Evolutionary conservation across 2,329 filamentous ascomycete species (phyloP), one percentile per base, ranked within the genome.

Genomic region (Venturia asperata): DNA sequence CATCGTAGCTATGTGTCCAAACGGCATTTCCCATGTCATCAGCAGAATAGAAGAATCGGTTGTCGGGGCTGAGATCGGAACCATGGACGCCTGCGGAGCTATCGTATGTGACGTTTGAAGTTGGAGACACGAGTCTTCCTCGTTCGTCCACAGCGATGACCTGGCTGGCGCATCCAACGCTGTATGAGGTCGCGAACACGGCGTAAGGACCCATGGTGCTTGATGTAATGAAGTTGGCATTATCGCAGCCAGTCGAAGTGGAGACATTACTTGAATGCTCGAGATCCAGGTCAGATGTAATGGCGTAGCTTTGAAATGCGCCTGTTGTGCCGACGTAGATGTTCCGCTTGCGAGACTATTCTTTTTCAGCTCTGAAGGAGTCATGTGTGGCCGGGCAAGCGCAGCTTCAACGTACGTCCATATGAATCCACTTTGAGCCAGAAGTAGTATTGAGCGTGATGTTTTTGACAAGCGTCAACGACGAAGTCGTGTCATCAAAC

Each of bases 381-480:
- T 17, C n/a, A 11, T 34, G 49, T 19, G 24, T 5, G 24, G 17
- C 15, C 5, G 49, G 24, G 24, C 3, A 10, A 45, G 17, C 13
- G 15, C 11, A 7, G 15, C 49, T 19, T 24, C 10, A 17, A 64
- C 60, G 10, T 39, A 63, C 66, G 55, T 64, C 66, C 21, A 67
- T 62, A 19, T 55, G 61, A n/a, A 67, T 62, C 61, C 66, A 67
- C 47, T 67, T 67, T 2, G 64, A 65, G 2, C 66, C 66, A 27
- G 49, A 42, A 30, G 49, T 47, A 1, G 64, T 30, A 9, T 67
- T 37, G 2, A 61, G 61, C 19, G 55, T 64, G 37, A 67, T 67
- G 64, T 67, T 65, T 24, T 67, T 61, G 17, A 61, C 49, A 10
- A 63, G n/a, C 11, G n/a, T 66, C 37, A 67, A 60, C 45, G 49